These are phyloP conservation scores for Lachancea quebecensis DNA, from an alignment of 805 yeast genomes.

Conservation along the genomic window DNA sequence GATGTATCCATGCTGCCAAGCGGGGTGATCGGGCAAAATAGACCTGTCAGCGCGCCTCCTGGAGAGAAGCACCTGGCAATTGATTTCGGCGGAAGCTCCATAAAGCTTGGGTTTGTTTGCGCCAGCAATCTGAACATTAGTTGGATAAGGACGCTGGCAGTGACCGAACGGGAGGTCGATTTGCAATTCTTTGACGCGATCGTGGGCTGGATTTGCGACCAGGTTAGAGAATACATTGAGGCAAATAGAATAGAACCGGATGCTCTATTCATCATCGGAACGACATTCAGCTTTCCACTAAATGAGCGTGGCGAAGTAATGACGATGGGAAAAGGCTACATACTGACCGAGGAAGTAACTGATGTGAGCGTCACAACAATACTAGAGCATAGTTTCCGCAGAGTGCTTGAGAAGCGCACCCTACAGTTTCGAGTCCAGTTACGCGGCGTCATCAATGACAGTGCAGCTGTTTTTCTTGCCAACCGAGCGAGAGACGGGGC, in stretches of 20 bases:
- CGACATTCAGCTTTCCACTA: slow-evolving; percentile 31
- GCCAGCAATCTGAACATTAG: slow-evolving; percentile 11
- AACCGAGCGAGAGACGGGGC: slow-evolving; percentile 33
- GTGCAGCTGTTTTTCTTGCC: slow-evolving; percentile 57
- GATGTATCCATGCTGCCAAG: slow-evolving; percentile 18
- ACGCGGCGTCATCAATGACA: slow-evolving; percentile 50
- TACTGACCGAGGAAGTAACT: slow-evolving; percentile 37
- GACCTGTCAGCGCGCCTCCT: background rate
- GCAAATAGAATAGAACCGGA: background rate
- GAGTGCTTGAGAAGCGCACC: slow-evolving; percentile 11
- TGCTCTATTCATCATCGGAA: slow-evolving; percentile 23
- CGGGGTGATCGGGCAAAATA: slow-evolving; percentile 1
- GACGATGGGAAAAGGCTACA: slow-evolving; percentile 58
- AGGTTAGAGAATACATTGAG: slow-evolving; percentile 2
- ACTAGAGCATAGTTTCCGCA: slow-evolving; percentile 32
- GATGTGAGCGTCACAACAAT: slow-evolving; percentile 38
- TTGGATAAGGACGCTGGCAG: slow-evolving; percentile 11
- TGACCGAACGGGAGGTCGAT: slow-evolving; percentile 13
- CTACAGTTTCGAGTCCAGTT: slow-evolving; percentile 32
- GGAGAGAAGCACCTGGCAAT: slow-evolving; percentile 14
- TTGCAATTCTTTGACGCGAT: slow-evolving; percentile 16
- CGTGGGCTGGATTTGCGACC: slow-evolving; percentile 14
- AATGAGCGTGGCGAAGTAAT: slow-evolving; percentile 30
- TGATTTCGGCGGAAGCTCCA: slow-evolving; percentile 27
- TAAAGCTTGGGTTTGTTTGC: slow-evolving; percentile 20